Base-by-base conservation (phyloP, 805 yeast species). In the Lachancea waltii region DNA sequence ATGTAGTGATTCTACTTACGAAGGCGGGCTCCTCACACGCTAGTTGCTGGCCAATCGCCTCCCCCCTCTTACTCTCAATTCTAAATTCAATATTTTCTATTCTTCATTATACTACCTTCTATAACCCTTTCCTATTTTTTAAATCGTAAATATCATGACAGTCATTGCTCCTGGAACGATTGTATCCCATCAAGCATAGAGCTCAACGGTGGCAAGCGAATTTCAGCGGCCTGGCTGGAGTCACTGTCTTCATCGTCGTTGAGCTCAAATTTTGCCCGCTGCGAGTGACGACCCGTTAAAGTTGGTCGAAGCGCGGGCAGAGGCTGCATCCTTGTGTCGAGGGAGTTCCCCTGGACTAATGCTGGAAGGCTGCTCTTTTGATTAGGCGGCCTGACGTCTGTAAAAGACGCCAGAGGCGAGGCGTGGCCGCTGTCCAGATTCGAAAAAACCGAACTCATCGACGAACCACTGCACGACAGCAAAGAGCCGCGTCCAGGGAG, bases 181-280 rank as follows among this genome's bases (percentile, higher is more conserved):
- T 37, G 36, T 14, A 37, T 30, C 19, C 34, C 34, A 10, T 37
- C 36, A 8, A 37, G 27, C 36, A 56, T 47, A 33, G 49, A 51
- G 35, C 54, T 48, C 18, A 56, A 42, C 7, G 60, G 54, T 13
- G 62, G 62, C 24, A 56, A 32, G 29, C 46, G 46, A 13, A 56
- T 46, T 8, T 42, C 45, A 11, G 38, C 34, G 8, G 36, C 36
- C n/a, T 41, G 44, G 17, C 30, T 45, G 7, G 41, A 50, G 22
- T 44, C 45, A 27, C 44, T 47, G 27, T 37, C 37, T 21, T 42
- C 52, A 15, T 41, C 48, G 15, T 36, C 40, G 9, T 26, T 24
- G 16, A 36, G 26, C 15, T 36, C 35, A 28, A 36, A 36, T 14
- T 25, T 25, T 14, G 35, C 40, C n/a, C 40, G 40, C 18, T 36